Evolutionary conservation across 1,139 yeast genomes (phyloP), one percentile per base, ranked within the genome.

Genomic region (Nakaseomyces uthaithaninus): DNA sequence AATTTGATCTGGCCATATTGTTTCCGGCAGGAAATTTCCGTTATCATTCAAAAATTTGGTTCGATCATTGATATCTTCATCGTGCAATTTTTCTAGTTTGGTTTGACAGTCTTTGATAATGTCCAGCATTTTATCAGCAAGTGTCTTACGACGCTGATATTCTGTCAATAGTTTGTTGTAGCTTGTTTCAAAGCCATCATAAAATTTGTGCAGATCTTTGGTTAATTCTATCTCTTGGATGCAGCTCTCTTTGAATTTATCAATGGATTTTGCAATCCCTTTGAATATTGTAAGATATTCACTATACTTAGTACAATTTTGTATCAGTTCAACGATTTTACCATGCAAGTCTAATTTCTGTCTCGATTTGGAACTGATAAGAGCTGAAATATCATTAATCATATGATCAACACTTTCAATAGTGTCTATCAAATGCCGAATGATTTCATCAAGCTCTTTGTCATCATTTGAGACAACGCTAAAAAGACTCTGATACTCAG

Each of bases 11-110:
- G 65, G 60, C 75, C 76, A 73, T 3, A 74, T 59, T 45, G 72
- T 73, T 27, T 60, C 65, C 0, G 85, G 85, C 9, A 78, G 57
- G 47, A 57, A 77, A 36, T 68, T 71, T 0, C 77, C 78, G 53
- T 75, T 64, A 7, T 59, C 55, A 2, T 53, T 47, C 33, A 74
- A 46, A 46, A 77, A 77, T 8, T 52, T 45, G 16, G 61, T 50
- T 30, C 81, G 60, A 12, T 57, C 53, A 1, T 52, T 55, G 27
- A 55, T 52, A 45, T 78, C 83, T 3, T 67, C 65, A 7, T 53
- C 49, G 38, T 63, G 64, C 2, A 73, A 50, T 3, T 51, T 45
- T 16, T 59, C 48, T 14, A 77, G 50, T 38, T 66, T 61, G 0
- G 48, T 39, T 35, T 67, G 61, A 48, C 77, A 66, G 1, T 65